phyloP scores from a whole-genome alignment of 2,329 filamentous ascomycete species.

The Bipolaris sorokiniana region DNA sequence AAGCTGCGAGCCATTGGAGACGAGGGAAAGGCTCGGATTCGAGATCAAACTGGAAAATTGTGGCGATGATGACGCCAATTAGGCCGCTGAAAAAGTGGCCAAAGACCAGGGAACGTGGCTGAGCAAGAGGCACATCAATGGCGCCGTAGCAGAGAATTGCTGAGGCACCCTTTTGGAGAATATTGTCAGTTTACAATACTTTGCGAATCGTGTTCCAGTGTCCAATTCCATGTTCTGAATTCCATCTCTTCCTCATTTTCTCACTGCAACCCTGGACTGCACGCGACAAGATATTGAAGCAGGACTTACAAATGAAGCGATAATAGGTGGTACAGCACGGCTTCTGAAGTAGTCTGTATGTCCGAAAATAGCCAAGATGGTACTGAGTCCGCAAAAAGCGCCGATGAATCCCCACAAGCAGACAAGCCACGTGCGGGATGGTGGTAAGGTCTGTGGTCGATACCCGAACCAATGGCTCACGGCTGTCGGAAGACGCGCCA shows the following conservation, averaged over 20 bases:
- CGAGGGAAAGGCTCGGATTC: constrained; percentile 30
- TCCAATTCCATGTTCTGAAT: not conserved
- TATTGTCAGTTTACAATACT: not conserved
- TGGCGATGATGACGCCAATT: constrained; percentile 52
- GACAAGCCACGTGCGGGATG: constrained; percentile 40
- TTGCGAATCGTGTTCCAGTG: not conserved
- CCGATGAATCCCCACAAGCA: constrained; percentile 53
- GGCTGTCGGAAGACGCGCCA: constrained; percentile 63
- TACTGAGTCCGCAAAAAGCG: constrained; percentile 51
- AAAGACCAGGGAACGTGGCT: constrained; percentile 53
- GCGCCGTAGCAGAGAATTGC: constrained; percentile 56
- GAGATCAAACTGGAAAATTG: constrained; percentile 51
- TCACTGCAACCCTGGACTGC: not conserved
- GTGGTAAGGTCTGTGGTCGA: constrained; percentile 37
- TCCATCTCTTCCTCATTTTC: not conserved
- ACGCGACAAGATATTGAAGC: not conserved
- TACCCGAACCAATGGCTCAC: constrained; percentile 70
- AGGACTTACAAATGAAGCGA: constrained; percentile 49
- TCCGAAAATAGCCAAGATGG: constrained; percentile 50
- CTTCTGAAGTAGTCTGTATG: constrained; percentile 49
- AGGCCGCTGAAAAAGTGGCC: constrained; percentile 55
- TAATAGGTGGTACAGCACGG: constrained; percentile 51
- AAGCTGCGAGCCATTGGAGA: constrained; percentile 53
- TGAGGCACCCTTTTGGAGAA: constrained; percentile 48
- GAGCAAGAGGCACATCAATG: constrained; percentile 54